Percentiles rank a stretch among this genome's conserved stretches.
These are phyloP conservation scores for Fusarium guadeloupense DNA, from an alignment of 2,329 filamentous ascomycete genomes.

Conservation along the genomic window DNA sequence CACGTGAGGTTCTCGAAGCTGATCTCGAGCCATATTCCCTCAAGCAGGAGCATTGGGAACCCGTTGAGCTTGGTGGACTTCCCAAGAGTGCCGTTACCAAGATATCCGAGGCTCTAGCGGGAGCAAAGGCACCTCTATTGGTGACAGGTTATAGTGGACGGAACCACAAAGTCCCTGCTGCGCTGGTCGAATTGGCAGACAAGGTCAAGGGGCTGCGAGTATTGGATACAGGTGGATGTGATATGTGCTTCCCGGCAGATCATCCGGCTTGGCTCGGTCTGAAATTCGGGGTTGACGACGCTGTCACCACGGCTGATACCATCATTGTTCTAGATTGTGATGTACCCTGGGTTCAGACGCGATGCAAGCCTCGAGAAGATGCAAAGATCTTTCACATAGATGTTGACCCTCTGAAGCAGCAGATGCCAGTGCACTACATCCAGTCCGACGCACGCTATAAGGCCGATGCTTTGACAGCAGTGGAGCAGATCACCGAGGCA, in stretches of 20 bases:
- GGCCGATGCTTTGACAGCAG: conserved; percentile 69
- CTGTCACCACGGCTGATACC: conserved; percentile 79
- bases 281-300: conserved; percentile 76
- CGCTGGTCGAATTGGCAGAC: conserved; percentile 73
- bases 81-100: conserved; percentile 61
- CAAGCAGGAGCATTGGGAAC: conserved; percentile 74
- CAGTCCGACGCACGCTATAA: conserved; percentile 71
- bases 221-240: conserved; percentile 78
- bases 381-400: conserved; percentile 71
- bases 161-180: conserved; percentile 69
- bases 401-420: conserved; percentile 72
- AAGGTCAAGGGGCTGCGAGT: conserved; percentile 74
- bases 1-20: conserved; percentile 85
- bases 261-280: conserved; percentile 76
- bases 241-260: conserved; percentile 81
- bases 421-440: conserved; percentile 79
- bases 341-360: conserved; percentile 91
- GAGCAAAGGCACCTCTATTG: conserved; percentile 72
- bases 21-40: conserved; percentile 79
- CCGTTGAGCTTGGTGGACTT: conserved; percentile 72
- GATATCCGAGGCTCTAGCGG: conserved; percentile 70
- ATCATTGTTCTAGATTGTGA: conserved; percentile 90
- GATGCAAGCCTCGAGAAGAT: conserved; percentile 63
- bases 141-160: conserved; percentile 77
- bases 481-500: conserved; percentile 75